Conservation (phyloP, 805 yeast genomes). For the Limtongozyma cylindracea region DNA sequence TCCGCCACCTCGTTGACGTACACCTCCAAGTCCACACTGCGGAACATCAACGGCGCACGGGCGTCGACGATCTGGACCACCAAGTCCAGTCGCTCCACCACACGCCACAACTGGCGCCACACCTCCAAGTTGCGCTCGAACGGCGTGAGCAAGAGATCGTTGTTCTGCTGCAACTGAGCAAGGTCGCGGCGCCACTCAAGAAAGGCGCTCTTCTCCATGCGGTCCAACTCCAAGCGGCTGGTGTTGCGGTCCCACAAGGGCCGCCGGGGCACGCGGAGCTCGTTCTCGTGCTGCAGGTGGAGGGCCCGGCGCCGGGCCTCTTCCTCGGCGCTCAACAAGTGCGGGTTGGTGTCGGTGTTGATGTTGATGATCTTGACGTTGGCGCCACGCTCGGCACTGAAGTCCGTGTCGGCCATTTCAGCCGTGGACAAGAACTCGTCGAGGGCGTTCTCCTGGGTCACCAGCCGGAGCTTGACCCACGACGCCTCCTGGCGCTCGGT, state of each 20-base stretch:
- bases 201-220: slow-evolving; percentile 75
- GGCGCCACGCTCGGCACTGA: slow-evolving; percentile 70
- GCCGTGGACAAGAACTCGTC: slow-evolving; percentile 94
- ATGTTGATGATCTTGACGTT: slow-evolving; percentile 69
- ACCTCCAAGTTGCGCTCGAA: slow-evolving; percentile 94
- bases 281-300: slow-evolving; percentile 41
- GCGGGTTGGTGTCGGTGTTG: slow-evolving; percentile 15
- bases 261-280: slow-evolving; percentile 76
- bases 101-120: slow-evolving; percentile 98
- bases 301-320: slow-evolving; percentile 22
- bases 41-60: slow-evolving; percentile 71
- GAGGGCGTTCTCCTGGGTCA: slow-evolving; percentile 80
- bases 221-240: slow-evolving; percentile 54
- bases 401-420: slow-evolving; percentile 86
- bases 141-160: slow-evolving; percentile 77
- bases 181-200: slow-evolving; percentile 84
- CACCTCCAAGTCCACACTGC: slow-evolving; percentile 67
- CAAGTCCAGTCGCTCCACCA: slow-evolving; percentile 80
- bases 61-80: slow-evolving; percentile 97
- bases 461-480: slow-evolving; percentile 81
- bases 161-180: slow-evolving; percentile 62
- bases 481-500: slow-evolving; percentile 65
- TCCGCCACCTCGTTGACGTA: slow-evolving; percentile 32
- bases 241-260: slow-evolving; percentile 63
- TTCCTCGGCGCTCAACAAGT: slow-evolving; percentile 45